These are phyloP conservation scores for Phytophthora palmivora DNA, from an alignment of 352 stramenopile genomes.

Conservation along the genomic window DNA sequence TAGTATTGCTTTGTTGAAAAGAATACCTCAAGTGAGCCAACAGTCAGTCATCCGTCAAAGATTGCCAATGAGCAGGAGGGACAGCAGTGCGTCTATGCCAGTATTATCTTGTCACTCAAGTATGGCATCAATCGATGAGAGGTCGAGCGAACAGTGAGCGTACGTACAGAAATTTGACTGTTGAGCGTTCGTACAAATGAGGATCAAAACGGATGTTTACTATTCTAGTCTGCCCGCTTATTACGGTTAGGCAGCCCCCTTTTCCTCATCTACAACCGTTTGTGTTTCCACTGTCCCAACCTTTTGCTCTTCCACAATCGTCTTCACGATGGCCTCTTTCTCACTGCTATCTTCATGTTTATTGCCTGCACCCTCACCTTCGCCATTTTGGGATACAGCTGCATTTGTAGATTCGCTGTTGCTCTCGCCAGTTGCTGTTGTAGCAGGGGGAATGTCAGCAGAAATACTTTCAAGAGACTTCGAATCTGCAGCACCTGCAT, in stretches of 20 bases:
- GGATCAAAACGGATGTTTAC: conserved; percentile 18
- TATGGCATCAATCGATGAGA: too few species aligned
- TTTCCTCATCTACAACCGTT: conserved; percentile 25
- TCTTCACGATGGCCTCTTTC: conserved; percentile 3
- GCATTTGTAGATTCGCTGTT: background rate
- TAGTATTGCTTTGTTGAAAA: too few species aligned
- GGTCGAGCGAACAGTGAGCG: too few species aligned
- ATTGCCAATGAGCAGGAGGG: too few species aligned
- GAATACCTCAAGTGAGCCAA: too few species aligned
- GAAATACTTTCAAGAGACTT: conserved; percentile 2
- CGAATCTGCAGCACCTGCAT: background rate
- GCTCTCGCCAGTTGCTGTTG: conserved; percentile 1
- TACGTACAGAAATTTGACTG: too few species aligned
- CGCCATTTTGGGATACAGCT: conserved; percentile 5
- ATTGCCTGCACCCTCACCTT: background rate
- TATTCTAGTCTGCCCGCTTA: conserved; percentile 13
- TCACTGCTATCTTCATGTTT: conserved; percentile 6
- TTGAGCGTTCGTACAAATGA: too few species aligned
- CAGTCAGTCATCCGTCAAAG: too few species aligned
- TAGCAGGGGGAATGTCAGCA: background rate
- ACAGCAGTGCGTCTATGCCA: too few species aligned
- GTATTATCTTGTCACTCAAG: too few species aligned
- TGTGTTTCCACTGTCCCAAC: conserved; percentile 9
- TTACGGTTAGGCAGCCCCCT: conserved; percentile 21
- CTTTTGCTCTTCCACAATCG: conserved; percentile 6